Percentiles rank a stretch among this genome's conserved stretches.
Conservation (phyloP, 1,139 yeast genomes). For the Magnusiomyces paraingens region DNA sequence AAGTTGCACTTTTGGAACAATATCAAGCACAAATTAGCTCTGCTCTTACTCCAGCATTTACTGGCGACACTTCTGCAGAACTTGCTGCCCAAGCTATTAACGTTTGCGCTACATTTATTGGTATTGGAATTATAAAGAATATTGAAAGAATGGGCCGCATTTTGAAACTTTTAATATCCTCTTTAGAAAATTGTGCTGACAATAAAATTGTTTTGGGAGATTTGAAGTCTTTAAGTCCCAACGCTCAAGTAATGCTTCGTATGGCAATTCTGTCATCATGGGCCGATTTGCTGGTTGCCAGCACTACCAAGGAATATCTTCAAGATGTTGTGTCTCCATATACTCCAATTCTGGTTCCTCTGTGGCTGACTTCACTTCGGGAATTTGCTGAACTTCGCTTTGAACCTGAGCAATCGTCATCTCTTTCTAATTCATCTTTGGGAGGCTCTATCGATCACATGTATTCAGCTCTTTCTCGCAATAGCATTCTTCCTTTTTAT, state of each 20-base stretch:
- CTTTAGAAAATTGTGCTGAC: constrained; percentile 51
- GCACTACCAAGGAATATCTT: constrained; percentile 33
- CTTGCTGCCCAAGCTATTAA: constrained; percentile 73
- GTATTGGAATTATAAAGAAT: constrained; percentile 46
- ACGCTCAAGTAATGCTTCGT: constrained; percentile 53
- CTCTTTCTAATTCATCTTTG: constrained; percentile 19
- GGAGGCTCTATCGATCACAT: constrained; percentile 32
- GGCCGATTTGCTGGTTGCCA: constrained; percentile 67
- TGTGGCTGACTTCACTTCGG: constrained; percentile 72
- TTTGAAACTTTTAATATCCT: constrained; percentile 55
- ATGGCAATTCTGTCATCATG: constrained; percentile 76
- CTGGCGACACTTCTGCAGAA: constrained; percentile 61
- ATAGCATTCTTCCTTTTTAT: constrained; percentile 43
- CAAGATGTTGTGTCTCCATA: constrained; percentile 50
- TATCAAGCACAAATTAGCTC: constrained; percentile 93
- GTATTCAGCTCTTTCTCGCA: constrained; percentile 29
- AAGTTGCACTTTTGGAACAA: constrained; percentile 71
- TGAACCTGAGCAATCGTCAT: constrained; percentile 41
- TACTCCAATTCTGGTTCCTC: constrained; percentile 53
- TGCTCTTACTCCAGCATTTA: constrained; percentile 87
- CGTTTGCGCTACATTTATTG: constrained; percentile 71
- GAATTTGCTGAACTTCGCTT: constrained; percentile 69
- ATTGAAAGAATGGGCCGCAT: constrained; percentile 52
- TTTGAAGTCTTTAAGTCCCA: constrained; percentile 32
- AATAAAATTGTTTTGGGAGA: constrained; percentile 42